Evolutionary conservation across 345 rosid genomes (phyloP), one percentile per base, ranked within the genome.

Genomic region (Boechera retrofracta): DNA sequence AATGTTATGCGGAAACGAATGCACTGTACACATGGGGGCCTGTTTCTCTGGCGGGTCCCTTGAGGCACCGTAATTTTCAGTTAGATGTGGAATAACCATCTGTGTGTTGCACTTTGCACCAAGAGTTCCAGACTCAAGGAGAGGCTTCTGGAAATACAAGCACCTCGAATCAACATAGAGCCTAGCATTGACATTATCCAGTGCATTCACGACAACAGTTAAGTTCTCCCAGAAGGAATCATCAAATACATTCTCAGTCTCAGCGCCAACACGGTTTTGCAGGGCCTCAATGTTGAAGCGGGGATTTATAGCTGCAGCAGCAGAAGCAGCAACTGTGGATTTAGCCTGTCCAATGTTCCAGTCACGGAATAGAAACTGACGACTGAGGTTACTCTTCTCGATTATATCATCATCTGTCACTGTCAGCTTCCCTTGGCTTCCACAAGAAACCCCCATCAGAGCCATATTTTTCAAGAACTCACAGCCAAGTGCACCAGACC

Each of bases 331-430:
- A 67, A 96, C 98, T 13, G 97, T 89, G 70, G 99, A 96, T 82
- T 96, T 96, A 26, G 99, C 98, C 85, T 93, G 99, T 51, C 99
- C 97, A 73, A 96, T 96, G 78, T 96, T 96, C 99, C 98, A 93
- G 80, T 96, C 98, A 59, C 97, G 96, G 80, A 96, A 96, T 32
- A 96, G 93, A 77, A 96, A 96, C 74, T 96, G 99, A 82, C 99
- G 89, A 81, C 97, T 93, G 47, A 96, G 96, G 82, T 96, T 96
- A 86, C 99, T 96, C 84, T 93, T 96, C 85, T 96, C 99, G 38
- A 96, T 96, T 31, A 96, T 93, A 75, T 96, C 99, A 84, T 96
- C 99, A 81, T 96, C 99, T n/a, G 99, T 96, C 72, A 96, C 74
- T 0, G 98, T 93, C 39, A 93, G 83, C 81, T 89, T 93, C 54